These are phyloP conservation scores for Flagelloscypha sp. DNA, from an alignment of 768 basidiomycete species.

Conservation along the genomic window DNA sequence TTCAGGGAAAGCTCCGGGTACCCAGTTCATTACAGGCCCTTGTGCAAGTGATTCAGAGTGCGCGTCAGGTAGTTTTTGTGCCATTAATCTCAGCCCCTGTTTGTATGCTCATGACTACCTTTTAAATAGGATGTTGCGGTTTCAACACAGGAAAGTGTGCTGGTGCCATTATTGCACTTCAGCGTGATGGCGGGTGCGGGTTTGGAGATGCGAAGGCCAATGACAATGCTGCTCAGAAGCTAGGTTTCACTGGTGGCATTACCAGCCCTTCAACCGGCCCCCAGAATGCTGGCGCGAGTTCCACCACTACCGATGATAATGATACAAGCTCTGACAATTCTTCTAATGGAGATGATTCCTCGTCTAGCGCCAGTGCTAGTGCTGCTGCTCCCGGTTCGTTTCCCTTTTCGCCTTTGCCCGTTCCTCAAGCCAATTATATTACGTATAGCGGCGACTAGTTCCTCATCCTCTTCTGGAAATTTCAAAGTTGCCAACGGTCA, in stretches of 20 bases:
- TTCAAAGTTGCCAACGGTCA: conserved; percentile 39
- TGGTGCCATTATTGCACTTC: neutral
- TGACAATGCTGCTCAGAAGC: conserved; percentile 14
- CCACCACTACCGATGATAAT: no score
- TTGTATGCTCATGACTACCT: no score
- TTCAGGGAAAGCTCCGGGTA: neutral
- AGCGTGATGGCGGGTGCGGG: conserved; percentile 12
- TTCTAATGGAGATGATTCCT: no score
- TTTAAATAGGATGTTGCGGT: conserved; percentile 15
- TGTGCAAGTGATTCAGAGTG: conserved; percentile 1
- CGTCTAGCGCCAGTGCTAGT: no score
- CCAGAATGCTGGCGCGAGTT: no score
- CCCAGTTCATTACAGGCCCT: conserved; percentile 4
- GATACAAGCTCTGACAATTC: no score
- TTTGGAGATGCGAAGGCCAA: conserved; percentile 15
- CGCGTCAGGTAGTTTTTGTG: no score
- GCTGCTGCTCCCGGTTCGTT: no score
- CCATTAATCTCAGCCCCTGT: no score
- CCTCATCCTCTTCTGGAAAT: conserved; percentile 12
- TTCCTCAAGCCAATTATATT: no score
- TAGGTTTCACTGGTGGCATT: conserved; percentile 6
- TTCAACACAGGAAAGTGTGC: conserved; percentile 2
- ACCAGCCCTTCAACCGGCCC: neutral
- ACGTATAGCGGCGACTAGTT: no score
- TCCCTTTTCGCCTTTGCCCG: no score